Evolutionary conservation across 768 basidiomycete genomes (phyloP).

Genomic region (Pleurotus tuoliensis): DNA sequence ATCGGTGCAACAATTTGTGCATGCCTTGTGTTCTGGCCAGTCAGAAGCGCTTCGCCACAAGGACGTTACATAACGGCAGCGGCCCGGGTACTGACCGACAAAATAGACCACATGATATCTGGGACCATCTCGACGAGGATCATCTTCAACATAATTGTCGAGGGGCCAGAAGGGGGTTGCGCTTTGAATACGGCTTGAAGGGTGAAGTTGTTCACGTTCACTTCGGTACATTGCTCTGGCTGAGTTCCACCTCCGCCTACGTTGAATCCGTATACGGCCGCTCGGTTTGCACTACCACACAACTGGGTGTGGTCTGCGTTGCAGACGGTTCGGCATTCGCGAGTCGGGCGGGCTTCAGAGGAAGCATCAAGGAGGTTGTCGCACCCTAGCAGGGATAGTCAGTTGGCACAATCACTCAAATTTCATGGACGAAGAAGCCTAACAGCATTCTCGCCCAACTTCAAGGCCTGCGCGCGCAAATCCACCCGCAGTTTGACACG

Average conservation of each 20-base stretch:
- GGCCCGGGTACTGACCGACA: conserved; percentile 28
- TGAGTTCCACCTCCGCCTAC: conserved; percentile 19
- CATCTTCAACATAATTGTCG: conserved; percentile 26
- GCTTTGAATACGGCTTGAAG: conserved; percentile 31
- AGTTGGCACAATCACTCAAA: not conserved
- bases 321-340: conserved; percentile 39
- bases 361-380: conserved; percentile 29
- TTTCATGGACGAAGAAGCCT: conserved; percentile 13
- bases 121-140: conserved; percentile 36
- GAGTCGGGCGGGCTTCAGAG: conserved; percentile 33
- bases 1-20: conserved; percentile 38
- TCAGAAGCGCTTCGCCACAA: too few species aligned
- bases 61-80: too few species aligned
- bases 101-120: conserved; percentile 34
- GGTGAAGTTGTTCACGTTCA: conserved; percentile 32
- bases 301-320: conserved; percentile 31
- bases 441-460: conserved; percentile 46
- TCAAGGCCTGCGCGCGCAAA: conserved; percentile 43
- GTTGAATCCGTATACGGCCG: conserved; percentile 33
- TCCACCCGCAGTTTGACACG: conserved; percentile 37
- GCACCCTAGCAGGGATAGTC: conserved; percentile 28
- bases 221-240: conserved; percentile 25
- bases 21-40: conserved; percentile 23
- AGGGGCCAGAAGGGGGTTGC: conserved; percentile 25
- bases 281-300: conserved; percentile 36